Evolutionary conservation across 2,329 filamentous ascomycete species (phyloP).

Genomic region (Colletotrichum eleusines): DNA sequence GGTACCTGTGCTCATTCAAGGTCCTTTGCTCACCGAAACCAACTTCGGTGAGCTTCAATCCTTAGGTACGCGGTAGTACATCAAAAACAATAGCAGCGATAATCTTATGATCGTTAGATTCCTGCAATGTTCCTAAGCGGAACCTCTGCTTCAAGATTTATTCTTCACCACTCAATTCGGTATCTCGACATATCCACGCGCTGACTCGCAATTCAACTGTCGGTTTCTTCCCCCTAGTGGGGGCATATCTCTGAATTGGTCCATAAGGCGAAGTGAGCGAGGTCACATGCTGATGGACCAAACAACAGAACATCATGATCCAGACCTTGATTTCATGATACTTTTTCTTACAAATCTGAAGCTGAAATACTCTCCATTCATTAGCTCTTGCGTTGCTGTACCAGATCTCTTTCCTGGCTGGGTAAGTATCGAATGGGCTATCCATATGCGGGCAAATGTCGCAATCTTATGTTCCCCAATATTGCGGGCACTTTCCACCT

Average conservation of each 20-base stretch:
- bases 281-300: too few species aligned
- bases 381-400: too few species aligned
- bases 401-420: not conserved
- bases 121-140: not conserved
- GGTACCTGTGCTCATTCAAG: not conserved
- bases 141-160: not conserved
- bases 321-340: not conserved
- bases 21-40: constrained; percentile 19
- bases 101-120: not conserved
- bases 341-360: rapidly evolving
- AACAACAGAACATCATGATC: not conserved
- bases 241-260: not conserved
- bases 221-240: not conserved
- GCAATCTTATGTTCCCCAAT: not conserved
- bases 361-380: not conserved
- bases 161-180: too few species aligned
- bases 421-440: not conserved
- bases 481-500: not conserved
- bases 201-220: not conserved
- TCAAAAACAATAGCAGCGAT: not conserved
- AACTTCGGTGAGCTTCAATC: not conserved
- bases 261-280: not conserved
- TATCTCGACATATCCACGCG: not conserved
- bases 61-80: not conserved
- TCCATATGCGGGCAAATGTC: not conserved